phyloP scores from a whole-genome alignment of 2,329 filamentous ascomycete genomes.

The Claviceps purpurea region DNA sequence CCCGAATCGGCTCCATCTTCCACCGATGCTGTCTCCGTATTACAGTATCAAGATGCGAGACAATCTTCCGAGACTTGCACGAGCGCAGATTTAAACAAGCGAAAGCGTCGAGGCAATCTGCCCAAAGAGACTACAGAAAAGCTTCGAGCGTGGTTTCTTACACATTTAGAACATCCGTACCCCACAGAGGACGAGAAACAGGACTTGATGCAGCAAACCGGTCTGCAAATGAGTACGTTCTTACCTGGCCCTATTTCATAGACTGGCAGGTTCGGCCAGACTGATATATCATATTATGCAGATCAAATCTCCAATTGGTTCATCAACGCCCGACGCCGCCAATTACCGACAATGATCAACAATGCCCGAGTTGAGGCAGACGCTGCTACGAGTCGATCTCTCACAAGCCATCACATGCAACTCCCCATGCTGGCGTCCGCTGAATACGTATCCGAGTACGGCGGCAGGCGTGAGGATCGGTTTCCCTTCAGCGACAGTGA shows the following conservation, averaged over 20 bases:
- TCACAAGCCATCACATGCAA: conserved; percentile 16
- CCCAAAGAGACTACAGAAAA: conserved; percentile 84
- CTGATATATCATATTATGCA: conserved; percentile 17
- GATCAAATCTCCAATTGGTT: conserved; percentile 71
- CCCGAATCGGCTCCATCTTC: conserved; percentile 33
- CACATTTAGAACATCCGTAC: conserved; percentile 70
- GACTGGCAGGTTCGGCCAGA: background rate
- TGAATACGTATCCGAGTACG: conserved; percentile 15
- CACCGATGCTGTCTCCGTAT: conserved; percentile 22
- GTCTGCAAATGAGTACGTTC: conserved; percentile 62
- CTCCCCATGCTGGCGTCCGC: conserved; percentile 22
- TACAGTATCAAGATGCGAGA: conserved; percentile 29
- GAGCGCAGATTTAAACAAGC: conserved; percentile 33
- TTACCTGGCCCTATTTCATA: background rate
- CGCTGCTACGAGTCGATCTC: conserved; percentile 25
- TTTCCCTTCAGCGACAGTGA: conserved; percentile 34
- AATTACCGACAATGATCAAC: conserved; percentile 46
- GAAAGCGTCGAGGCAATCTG: conserved; percentile 66
- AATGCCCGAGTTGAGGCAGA: conserved; percentile 39
- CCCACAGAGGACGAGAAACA: conserved; percentile 82
- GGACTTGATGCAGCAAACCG: conserved; percentile 62
- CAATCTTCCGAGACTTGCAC: conserved; percentile 25
- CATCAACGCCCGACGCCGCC: conserved; percentile 60
- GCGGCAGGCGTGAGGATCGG: conserved; percentile 19
- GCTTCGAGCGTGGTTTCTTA: conserved; percentile 64